Conservation (phyloP, 805 yeast genomes). For the Sugiyamaella americana region DNA sequence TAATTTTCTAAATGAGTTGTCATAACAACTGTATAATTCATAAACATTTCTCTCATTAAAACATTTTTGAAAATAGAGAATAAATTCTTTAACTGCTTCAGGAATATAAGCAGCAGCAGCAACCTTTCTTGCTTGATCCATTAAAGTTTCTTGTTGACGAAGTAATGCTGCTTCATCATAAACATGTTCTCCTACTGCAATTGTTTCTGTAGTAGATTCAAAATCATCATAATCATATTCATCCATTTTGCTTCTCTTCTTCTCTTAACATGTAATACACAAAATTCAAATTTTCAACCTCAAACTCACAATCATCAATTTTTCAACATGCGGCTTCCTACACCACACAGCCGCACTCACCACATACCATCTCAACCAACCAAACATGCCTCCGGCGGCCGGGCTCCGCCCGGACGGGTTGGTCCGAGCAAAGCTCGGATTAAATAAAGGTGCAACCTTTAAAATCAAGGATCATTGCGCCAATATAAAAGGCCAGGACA, state of each 20-base stretch:
- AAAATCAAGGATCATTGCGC: too few relatives aligned
- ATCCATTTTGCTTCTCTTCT: constrained; percentile 18
- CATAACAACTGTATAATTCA: constrained; percentile 42
- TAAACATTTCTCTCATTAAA: constrained; percentile 38
- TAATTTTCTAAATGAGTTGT: constrained; percentile 39
- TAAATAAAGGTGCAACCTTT: too few relatives aligned
- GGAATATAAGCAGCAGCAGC: constrained; percentile 34
- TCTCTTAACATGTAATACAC: too few relatives aligned
- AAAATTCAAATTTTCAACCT: too few relatives aligned
- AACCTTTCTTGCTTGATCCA: constrained; percentile 20
- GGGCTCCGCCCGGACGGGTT: too few relatives aligned
- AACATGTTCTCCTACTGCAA: constrained; percentile 22
- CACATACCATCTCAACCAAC: too few relatives aligned
- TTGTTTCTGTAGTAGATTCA: constrained; percentile 15
- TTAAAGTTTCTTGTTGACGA: constrained; percentile 29
- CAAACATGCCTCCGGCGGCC: too few relatives aligned
- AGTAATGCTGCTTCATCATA: constrained; percentile 31
- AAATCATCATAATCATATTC: constrained; percentile 19
- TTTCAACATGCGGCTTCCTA: too few relatives aligned
- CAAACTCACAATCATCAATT: too few relatives aligned
- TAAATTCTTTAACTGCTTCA: constrained; percentile 40
- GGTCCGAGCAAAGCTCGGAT: too few relatives aligned
- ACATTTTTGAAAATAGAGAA: constrained; percentile 39
- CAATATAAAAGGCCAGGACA: too few relatives aligned
- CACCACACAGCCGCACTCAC: too few relatives aligned